phyloP scores from a whole-genome alignment of 148 eudicot species.

The Rhododendron ferrugineum region DNA sequence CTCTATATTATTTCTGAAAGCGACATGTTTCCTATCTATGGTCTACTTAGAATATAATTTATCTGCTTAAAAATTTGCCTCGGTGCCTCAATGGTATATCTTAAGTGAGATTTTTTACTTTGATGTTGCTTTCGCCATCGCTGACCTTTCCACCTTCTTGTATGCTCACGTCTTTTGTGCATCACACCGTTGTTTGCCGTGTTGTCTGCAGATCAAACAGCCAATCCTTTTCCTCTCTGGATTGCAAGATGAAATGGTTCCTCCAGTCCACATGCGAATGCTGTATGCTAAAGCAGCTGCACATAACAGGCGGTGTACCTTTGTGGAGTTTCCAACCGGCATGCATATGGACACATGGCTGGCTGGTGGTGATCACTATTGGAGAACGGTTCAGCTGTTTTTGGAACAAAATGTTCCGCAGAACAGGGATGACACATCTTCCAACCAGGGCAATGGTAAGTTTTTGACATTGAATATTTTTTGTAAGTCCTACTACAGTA shows the following conservation, averaged over 20 bases:
- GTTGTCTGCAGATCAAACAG: slow-evolving; percentile 61
- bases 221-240: slow-evolving; percentile 92
- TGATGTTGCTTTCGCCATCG: not conserved
- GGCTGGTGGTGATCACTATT: slow-evolving; percentile 83
- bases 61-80: not conserved
- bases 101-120: not conserved
- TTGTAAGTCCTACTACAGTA: slow-evolving; percentile 2
- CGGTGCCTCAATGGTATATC: not conserved
- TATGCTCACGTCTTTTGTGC: not conserved
- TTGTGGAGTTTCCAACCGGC: slow-evolving; percentile 85
- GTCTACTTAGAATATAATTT: not conserved
- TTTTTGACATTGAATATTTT: not conserved
- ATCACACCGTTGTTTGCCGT: not conserved
- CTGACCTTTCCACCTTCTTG: not conserved
- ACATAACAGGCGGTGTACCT: slow-evolving; percentile 52
- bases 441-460: slow-evolving; percentile 32
- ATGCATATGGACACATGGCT: slow-evolving; percentile 99
- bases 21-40: not conserved
- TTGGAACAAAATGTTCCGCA: slow-evolving; percentile 42
- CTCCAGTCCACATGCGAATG: slow-evolving; percentile 81
- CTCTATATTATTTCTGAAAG: not conserved
- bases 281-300: slow-evolving; percentile 91
- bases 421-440: slow-evolving; percentile 28
- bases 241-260: slow-evolving; percentile 92
- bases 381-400: slow-evolving; percentile 61